Conservation (phyloP, 2,329 filamentous ascomycete species). For the Colletotrichum agaves region DNA sequence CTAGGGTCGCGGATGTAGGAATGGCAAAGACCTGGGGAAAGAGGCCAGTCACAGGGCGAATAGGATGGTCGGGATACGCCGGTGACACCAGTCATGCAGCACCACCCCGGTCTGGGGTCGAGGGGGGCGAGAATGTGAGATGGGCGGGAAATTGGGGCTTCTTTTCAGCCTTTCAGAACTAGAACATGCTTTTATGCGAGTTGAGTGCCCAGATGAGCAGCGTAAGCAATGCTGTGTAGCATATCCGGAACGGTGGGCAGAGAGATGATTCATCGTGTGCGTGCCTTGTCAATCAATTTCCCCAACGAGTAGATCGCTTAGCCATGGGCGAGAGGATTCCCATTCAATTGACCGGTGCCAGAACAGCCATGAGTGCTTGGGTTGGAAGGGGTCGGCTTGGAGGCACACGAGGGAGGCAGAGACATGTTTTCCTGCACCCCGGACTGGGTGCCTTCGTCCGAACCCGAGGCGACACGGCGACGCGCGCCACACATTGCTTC, state of each 20-base stretch:
- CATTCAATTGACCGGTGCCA: too few relatives aligned
- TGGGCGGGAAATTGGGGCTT: constrained; percentile 33
- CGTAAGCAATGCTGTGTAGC: constrained; percentile 10
- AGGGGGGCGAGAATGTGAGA: constrained; percentile 27
- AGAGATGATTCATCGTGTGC: not conserved
- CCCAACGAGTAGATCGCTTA: too few relatives aligned
- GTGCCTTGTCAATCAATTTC: not conserved
- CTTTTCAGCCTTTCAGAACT: constrained; percentile 31
- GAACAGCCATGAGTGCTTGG: too few relatives aligned
- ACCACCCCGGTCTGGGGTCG: constrained; percentile 32
- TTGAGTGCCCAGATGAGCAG: not conserved
- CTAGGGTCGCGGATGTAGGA: constrained; percentile 25
- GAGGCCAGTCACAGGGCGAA: constrained; percentile 18
- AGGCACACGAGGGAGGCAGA: constrained; percentile 16
- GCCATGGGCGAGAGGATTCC: not conserved
- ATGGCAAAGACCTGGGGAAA: constrained; percentile 36
- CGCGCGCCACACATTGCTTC: not conserved
- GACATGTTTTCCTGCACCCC: constrained; percentile 22
- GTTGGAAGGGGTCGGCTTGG: not conserved
- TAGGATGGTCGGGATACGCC: constrained; percentile 30
- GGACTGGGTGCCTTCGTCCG: constrained; percentile 12
- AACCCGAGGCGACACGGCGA: constrained; percentile 10
- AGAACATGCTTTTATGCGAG: constrained; percentile 11
- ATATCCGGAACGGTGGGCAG: not conserved
- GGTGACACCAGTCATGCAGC: constrained; percentile 26